Conservation (phyloP, 257 asterid genomes). For the Solanum bulbocastanum region DNA sequence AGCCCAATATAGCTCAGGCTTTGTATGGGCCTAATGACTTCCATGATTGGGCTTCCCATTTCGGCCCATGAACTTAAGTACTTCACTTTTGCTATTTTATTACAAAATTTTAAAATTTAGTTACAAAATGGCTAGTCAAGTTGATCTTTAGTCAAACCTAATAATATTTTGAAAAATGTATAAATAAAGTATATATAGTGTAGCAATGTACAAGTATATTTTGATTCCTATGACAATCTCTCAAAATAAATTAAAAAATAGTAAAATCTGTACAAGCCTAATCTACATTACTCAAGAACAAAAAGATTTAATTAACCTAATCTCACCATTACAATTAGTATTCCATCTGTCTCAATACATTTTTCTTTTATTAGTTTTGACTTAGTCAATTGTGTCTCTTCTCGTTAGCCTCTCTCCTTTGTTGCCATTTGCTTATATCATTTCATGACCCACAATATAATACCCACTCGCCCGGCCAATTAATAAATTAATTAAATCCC, state of each 20-base stretch:
- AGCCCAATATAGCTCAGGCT: not conserved
- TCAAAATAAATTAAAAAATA: not conserved
- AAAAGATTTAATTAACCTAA: not conserved
- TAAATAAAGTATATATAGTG: not conserved
- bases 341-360: too few relatives aligned
- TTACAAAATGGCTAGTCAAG: not conserved
- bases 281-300: not conserved
- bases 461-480: not conserved
- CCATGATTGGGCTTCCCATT: not conserved
- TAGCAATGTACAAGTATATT: not conserved
- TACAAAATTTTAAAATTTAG: not conserved
- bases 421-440: not conserved
- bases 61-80: not conserved
- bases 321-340: not conserved
- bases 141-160: not conserved
- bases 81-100: not conserved
- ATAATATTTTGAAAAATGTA: not conserved
- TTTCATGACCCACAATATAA: not conserved
- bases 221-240: not conserved
- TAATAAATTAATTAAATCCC: not conserved
- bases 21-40: not conserved
- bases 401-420: not conserved
- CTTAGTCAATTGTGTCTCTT: not conserved
- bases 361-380: not conserved
- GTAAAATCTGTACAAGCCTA: not conserved